phyloP scores from a whole-genome alignment of 768 basidiomycete species.

The Kondoa malvinella region DNA sequence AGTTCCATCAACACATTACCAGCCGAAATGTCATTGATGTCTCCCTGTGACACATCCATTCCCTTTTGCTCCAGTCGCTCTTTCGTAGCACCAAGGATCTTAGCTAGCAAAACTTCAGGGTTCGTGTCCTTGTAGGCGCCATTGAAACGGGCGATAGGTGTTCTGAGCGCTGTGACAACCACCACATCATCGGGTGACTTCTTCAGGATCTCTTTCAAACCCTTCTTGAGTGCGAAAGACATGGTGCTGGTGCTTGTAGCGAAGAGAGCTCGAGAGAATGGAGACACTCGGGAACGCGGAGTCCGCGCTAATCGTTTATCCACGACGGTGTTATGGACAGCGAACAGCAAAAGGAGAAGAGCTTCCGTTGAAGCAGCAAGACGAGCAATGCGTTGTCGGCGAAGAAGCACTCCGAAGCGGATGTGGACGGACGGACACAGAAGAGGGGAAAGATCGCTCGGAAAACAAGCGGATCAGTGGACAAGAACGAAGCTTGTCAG shows the following conservation, averaged over 20 bases:
- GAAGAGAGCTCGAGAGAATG: not conserved
- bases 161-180: slow-evolving; percentile 9
- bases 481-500: too few species aligned
- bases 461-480: too few species aligned
- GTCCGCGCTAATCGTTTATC: too few species aligned
- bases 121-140: slow-evolving; percentile 12
- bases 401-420: too few species aligned
- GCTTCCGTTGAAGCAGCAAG: too few species aligned
- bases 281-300: too few species aligned
- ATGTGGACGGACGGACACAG: too few species aligned
- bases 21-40: slow-evolving; percentile 7
- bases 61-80: slow-evolving; percentile 27
- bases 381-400: too few species aligned
- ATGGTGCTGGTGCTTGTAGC: not conserved
- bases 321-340: too few species aligned
- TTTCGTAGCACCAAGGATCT: slow-evolving; percentile 13
- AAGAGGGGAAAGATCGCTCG: too few species aligned
- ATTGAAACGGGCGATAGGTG: slow-evolving; percentile 8
- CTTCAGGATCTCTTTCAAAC: slow-evolving; percentile 6
- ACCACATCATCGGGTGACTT: slow-evolving; percentile 10
- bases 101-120: slow-evolving; percentile 13
- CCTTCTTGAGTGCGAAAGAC: slow-evolving; percentile 1
- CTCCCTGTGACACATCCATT: not conserved
- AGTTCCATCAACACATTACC: slow-evolving; percentile 10
- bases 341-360: too few species aligned